Base-by-base conservation (phyloP, 2,329 filamentous ascomycete species). In the Didymella keratinophila region DNA sequence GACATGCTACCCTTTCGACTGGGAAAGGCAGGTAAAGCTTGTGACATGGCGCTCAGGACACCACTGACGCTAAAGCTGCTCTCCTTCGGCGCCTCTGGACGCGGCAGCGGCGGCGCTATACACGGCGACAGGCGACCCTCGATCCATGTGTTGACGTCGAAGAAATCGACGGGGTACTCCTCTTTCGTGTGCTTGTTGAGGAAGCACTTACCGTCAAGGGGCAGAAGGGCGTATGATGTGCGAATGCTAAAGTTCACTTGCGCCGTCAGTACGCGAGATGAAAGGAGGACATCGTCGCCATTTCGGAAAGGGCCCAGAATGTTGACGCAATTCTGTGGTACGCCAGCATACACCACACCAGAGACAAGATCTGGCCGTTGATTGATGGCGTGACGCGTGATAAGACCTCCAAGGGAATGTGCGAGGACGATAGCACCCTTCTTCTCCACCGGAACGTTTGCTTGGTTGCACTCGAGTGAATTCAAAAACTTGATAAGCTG, bases 201-300 rank as follows among this genome's bases (percentile, higher is more conserved):
- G 74, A 97, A 98, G 76, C 93, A 96, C 70, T 87, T 88, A 0
- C 93, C 93, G 66, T 95, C 89, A 56, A 97, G 89, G 0, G 94
- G 94, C 0, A 98, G 83, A 9, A 97, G 87, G 11, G 89, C 87
- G 70, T 91, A 97, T 41, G 88, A 93, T 0, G 93, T 96, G 8
- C 94, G 86, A 48, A 98, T 87, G 0, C 90, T 93, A 70, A 98
- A 97, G 77, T 96, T 96, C 67, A 97, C 93, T 71, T 95, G 91
- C 0, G 94, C 93, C 0, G 93, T 97, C 16, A 98, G 83, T 0
- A 97, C 89, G 64, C 92, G 91, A 61, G 93, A 93, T 69, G 93
- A 96, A 58, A 97, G 83, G 1, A 97, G 83, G 0, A 97, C 93
- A 18, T 93, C 91, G 71, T 98, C 93, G n/a, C 93, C 93, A 68